Evolutionary conservation across 2,329 filamentous ascomycete genomes (phyloP), one percentile per base, ranked within the genome.

Genomic region (Neoascochyta sp.): DNA sequence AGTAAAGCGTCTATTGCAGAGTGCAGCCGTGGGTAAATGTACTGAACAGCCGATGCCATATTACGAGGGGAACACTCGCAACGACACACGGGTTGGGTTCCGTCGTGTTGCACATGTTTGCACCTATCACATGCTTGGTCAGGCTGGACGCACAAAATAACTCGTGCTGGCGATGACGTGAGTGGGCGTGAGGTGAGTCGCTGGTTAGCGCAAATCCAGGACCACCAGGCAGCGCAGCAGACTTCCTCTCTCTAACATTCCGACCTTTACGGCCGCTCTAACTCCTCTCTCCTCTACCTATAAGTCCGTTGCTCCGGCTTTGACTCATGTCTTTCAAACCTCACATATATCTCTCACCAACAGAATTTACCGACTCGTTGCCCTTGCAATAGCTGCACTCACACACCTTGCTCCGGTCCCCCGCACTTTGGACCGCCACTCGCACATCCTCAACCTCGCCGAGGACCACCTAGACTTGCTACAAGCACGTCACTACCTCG

Each of bases 281-380:
- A 27, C 30, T 13, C 23, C 27, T 32, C 38, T 28, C 29, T 36
- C 22, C 24, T 24, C n/a, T 26, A 11, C 24, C 10, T n/a, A n/a
- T 13, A 39, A 18, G 16, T 41, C 24, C 23, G 32, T 35, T 40
- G 39, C 42, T 36, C 31, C 36, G 33, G 32, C 47, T 52, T 37
- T 52, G 49, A 59, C 50, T 56, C 57, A 62, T 62, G 58, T 62
- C 55, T 52, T 41, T 52, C 41, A 47, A 44, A 52, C 45, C 36
- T 40, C 39, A 39, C 31, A 36, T 48, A 32, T 45, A 49, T 42
- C 39, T 32, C 36, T 41, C 35, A 16, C 53, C 49, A 10, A 50
- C 49, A 33, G 46, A 53, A 27, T 58, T 51, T 33, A 48, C 35
- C 39, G 50, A 57, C 32, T 45, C 50, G 9, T 45, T 59, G 21